Evolutionary conservation across 1,139 yeast genomes (phyloP), one percentile per base, ranked within the genome.

Genomic region (Yamadazyma triangularis): DNA sequence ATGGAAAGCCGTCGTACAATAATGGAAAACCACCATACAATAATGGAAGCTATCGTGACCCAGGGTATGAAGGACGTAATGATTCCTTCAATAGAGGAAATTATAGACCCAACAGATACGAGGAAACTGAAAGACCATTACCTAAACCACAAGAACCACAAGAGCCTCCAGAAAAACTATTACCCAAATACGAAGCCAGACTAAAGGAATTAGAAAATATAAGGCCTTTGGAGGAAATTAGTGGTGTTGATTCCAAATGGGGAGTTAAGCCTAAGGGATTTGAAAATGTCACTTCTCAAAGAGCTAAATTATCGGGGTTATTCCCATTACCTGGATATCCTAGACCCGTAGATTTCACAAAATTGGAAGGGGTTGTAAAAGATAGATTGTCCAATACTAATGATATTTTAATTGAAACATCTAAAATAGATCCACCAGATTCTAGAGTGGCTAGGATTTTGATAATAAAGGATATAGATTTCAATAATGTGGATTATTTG

Each of bases 271-370:
- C 95, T 0, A 60, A 67, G 28, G 94, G 89, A 0, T 85, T 83
- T 52, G 94, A 86, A 47, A 70, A 73, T 9, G 79, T 85, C 3
- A 73, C 86, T 2, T 84, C 93, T 0, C 87, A 79, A 42, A 68
- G 84, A 42, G 95, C 95, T 4, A 88, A 88, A 48, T 63, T 84
- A 13, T 77, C 89, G 1, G 96, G 96, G 0, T 56, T 84, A 4
- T 88, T 86, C 45, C 87, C 91, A 1, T 61, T 77, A 15, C 93
- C 93, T 1, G 91, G 91, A 3, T 70, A 73, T 30, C 77, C 83
- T 0, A 65, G 72, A 41, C 76, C 74, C 2, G 65, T 75, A 26
- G 81, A 77, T 45, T 66, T 67, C 26, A 69, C 77, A 4, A 72
- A 72, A 40, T 48, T 77, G 21, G 78, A 73, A 44, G 79, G 77